Evolutionary conservation across 2,329 filamentous ascomycete species (phyloP).

Genomic region (Sclerotinia borealis): DNA sequence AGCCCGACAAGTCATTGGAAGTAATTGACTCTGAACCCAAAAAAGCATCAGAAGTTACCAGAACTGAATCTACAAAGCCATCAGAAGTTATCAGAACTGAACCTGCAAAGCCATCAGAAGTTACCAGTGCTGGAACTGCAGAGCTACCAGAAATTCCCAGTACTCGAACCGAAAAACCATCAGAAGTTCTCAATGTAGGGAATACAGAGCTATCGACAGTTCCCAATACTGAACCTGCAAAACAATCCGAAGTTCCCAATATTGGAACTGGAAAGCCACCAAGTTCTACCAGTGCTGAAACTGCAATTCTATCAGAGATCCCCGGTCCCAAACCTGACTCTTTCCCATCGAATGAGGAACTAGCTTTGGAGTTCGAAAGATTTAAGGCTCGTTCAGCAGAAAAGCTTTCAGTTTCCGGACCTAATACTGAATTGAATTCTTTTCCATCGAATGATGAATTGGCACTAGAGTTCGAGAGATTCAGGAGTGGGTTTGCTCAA

Average conservation of each 20-base stretch:
- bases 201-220: too few relatives aligned
- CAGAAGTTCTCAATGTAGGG: background rate
- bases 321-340: background rate
- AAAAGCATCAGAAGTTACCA: background rate
- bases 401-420: background rate
- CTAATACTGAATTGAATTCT: background rate
- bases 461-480: conserved; percentile 1
- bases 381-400: background rate
- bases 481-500: background rate
- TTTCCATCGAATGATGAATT: background rate
- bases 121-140: too few relatives aligned
- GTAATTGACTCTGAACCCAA: background rate
- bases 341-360: background rate
- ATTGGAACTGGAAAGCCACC: background rate
- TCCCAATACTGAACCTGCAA: background rate
- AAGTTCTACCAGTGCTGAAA: background rate
- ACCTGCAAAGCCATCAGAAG: background rate
- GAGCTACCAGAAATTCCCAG: background rate
- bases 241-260: background rate
- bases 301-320: background rate
- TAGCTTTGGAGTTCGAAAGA: background rate
- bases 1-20: background rate
- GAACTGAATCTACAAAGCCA: background rate
- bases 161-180: background rate
- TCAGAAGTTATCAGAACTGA: background rate